Evolutionary conservation across 345 rosid genomes (phyloP).

Genomic region (Linum trigynum): DNA sequence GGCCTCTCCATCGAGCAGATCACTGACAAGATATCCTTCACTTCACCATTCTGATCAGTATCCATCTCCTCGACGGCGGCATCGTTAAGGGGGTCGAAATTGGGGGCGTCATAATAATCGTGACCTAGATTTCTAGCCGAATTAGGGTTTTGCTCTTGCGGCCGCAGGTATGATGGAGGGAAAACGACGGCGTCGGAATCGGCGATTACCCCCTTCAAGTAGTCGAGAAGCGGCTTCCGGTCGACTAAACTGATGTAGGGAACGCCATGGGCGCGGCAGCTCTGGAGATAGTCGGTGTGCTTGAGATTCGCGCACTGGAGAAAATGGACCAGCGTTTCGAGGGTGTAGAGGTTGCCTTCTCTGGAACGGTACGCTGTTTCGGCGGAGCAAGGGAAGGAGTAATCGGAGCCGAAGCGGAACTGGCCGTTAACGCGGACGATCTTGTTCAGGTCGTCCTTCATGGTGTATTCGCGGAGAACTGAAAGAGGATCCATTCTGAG

Average conservation of each 20-base stretch:
- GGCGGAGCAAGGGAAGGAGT: conserved; percentile 48
- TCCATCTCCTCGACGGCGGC: conserved; percentile 11
- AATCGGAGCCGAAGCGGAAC: conserved; percentile 59
- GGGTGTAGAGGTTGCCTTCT: conserved; percentile 70
- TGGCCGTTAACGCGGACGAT: conserved; percentile 41
- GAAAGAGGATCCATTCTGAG: conserved; percentile 60
- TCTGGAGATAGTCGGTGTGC: conserved; percentile 71
- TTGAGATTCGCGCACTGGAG: conserved; percentile 55
- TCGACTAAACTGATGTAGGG: conserved; percentile 70
- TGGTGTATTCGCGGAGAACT: conserved; percentile 65
- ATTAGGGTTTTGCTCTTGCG: neutral
- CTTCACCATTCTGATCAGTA: conserved; percentile 5
- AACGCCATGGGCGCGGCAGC: conserved; percentile 42
- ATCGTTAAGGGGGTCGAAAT: neutral
- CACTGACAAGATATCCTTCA: conserved; percentile 26
- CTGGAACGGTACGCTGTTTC: conserved; percentile 84
- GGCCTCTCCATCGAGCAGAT: conserved; percentile 60
- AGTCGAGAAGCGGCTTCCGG: conserved; percentile 79
- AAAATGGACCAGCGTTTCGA: conserved; percentile 61
- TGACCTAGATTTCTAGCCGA: neutral
- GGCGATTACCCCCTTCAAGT: conserved; percentile 58
- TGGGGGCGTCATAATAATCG: neutral
- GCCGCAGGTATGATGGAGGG: conserved; percentile 40
- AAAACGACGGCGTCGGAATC: conserved; percentile 63
- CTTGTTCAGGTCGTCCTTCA: conserved; percentile 48